phyloP scores from a whole-genome alignment of 2,329 filamentous ascomycete genomes.

The Aspergillus udagawae region DNA sequence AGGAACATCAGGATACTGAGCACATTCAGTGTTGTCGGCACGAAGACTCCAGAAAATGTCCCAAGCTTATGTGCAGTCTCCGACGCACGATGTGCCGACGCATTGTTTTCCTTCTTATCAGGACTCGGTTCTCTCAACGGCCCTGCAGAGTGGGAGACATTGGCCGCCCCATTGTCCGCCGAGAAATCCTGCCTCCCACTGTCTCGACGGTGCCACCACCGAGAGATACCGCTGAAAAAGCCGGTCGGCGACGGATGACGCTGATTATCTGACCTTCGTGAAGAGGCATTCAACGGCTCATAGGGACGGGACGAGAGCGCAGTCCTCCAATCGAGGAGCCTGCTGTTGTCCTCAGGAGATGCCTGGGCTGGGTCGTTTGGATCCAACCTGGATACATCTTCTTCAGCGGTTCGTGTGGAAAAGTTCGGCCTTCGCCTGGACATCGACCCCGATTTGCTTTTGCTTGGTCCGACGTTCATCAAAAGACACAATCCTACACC shows the following conservation, averaged over 20 bases:
- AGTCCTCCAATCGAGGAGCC: slow-evolving; percentile 20
- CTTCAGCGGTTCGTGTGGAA: slow-evolving; percentile 35
- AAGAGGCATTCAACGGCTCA: slow-evolving; percentile 19
- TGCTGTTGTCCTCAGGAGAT: slow-evolving; percentile 19
- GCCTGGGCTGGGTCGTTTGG: slow-evolving; percentile 25
- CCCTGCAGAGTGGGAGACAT: slow-evolving; percentile 15
- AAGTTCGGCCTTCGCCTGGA: slow-evolving; percentile 38
- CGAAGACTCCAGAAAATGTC: slow-evolving; percentile 74
- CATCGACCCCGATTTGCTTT: slow-evolving; percentile 21
- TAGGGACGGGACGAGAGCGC: slow-evolving; percentile 20
- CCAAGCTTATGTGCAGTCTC: slow-evolving; percentile 61
- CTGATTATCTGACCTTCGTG: slow-evolving; percentile 10
- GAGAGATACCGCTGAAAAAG: slow-evolving; percentile 21
- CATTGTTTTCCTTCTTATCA: slow-evolving; percentile 30
- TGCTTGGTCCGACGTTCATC: slow-evolving; percentile 20
- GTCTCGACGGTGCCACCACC: slow-evolving; percentile 20
- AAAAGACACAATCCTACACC: slow-evolving; percentile 4
- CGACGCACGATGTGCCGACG: slow-evolving; percentile 20
- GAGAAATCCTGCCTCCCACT: slow-evolving; percentile 7
- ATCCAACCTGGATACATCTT: slow-evolving; percentile 34
- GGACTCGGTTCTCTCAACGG: slow-evolving; percentile 22
- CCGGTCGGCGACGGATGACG: slow-evolving; percentile 18
- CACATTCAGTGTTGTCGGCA: slow-evolving; percentile 85
- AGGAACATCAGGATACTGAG: slow-evolving; percentile 90
- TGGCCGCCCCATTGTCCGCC: slow-evolving; percentile 7